phyloP scores from a whole-genome alignment of 2,329 filamentous ascomycete species.

The Aschersonia sp. region DNA sequence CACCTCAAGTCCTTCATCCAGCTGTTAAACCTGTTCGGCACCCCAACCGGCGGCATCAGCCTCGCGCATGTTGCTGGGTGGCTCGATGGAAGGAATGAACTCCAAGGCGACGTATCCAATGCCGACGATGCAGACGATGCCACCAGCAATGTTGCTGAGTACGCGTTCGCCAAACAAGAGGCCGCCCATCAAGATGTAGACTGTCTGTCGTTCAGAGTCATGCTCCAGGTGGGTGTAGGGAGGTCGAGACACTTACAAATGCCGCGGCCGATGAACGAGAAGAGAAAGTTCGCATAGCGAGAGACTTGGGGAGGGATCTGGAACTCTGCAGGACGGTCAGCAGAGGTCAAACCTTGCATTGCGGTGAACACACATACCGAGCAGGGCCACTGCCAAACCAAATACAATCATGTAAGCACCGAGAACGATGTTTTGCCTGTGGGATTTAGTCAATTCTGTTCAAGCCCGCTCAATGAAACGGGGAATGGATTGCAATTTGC shows the following conservation, averaged over 20 bases:
- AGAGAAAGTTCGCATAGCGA: constrained; percentile 93
- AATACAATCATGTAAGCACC: constrained; percentile 85
- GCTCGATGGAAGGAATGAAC: constrained; percentile 66
- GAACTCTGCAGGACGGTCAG: constrained; percentile 48
- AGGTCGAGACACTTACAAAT: constrained; percentile 52
- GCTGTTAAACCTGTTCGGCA: constrained; percentile 55
- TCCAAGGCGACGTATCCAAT: constrained; percentile 64
- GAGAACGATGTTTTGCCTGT: constrained; percentile 45
- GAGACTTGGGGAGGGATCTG: constrained; percentile 87
- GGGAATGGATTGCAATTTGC: neutral
- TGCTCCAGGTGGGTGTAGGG: too few species aligned
- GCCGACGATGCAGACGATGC: constrained; percentile 64
- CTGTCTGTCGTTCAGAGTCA: constrained; percentile 27
- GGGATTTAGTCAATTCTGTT: neutral
- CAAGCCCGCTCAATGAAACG: too few species aligned
- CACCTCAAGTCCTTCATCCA: neutral
- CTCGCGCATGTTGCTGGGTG: constrained; percentile 70
- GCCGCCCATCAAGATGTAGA: constrained; percentile 91
- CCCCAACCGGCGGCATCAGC: constrained; percentile 58
- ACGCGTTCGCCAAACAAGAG: constrained; percentile 59
- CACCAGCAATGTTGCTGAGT: constrained; percentile 62
- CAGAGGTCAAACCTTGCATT: neutral
- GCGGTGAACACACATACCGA: constrained; percentile 27
- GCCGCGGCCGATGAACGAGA: constrained; percentile 92
- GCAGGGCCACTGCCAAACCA: constrained; percentile 60